Percentiles rank a stretch among this genome's conserved stretches.
phyloP scores from a whole-genome alignment of 306 rosid genomes.

The Prunus davidiana region DNA sequence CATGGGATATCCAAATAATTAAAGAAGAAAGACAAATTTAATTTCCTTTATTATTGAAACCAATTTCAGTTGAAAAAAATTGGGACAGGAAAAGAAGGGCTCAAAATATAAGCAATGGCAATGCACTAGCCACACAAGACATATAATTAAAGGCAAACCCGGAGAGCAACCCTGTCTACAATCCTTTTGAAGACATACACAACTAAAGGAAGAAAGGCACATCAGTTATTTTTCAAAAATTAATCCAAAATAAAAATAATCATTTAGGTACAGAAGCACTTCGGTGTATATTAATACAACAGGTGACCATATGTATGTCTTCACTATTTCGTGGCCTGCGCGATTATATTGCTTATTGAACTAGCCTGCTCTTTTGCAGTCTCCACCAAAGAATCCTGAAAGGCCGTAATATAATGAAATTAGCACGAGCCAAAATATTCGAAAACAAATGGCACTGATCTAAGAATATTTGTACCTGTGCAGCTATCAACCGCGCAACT shows the following conservation, averaged over 20 bases:
- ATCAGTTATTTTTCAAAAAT: not conserved
- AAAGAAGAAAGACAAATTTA: too few species aligned
- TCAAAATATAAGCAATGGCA: not conserved
- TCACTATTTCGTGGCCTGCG: conserved; percentile 68
- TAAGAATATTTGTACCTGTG: conserved; percentile 60
- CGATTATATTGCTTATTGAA: conserved; percentile 76
- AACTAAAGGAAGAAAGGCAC: not conserved
- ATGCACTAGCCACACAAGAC: not conserved
- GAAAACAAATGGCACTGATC: not conserved
- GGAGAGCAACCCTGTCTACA: not conserved
- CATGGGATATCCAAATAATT: too few species aligned
- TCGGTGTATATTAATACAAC: not conserved
- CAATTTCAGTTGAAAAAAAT: not conserved
- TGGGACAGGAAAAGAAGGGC: not conserved
- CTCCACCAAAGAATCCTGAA: conserved; percentile 93
- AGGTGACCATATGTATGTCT: not conserved
- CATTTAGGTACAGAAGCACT: not conserved
- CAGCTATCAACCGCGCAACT: conserved; percentile 83
- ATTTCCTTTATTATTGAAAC: not conserved
- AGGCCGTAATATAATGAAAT: conserved; percentile 3
- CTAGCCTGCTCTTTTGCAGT: conserved; percentile 90
- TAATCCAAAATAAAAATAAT: not conserved
- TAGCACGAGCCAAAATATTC: not conserved
- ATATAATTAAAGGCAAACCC: not conserved
- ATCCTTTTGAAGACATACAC: not conserved